These are phyloP conservation scores for Cladosporium oxysporum DNA, from an alignment of 2,329 filamentous ascomycete genomes.

Conservation along the genomic window DNA sequence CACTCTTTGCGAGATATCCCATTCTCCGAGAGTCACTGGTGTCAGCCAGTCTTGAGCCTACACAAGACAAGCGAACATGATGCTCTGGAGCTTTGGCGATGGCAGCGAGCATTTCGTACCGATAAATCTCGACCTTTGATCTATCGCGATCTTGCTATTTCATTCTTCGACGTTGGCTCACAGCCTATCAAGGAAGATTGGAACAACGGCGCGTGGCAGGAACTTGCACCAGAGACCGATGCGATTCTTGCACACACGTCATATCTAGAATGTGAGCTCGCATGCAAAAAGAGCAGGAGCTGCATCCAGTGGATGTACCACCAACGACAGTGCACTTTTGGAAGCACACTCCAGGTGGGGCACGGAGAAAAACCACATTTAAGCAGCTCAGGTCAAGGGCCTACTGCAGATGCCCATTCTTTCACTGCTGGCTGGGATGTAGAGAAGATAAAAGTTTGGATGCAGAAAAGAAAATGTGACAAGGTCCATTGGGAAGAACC, in stretches of 20 bases:
- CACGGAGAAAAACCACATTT: conserved; percentile 37
- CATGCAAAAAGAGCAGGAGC: conserved; percentile 44
- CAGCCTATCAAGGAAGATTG: conserved; percentile 31
- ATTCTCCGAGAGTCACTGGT: conserved; percentile 52
- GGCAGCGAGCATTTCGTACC: conserved; percentile 25
- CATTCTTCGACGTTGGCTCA: conserved; percentile 28
- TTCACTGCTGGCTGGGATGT: not conserved
- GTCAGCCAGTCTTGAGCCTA: conserved; percentile 53
- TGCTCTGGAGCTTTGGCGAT: conserved; percentile 42
- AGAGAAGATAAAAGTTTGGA: not conserved
- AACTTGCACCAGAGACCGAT: conserved; percentile 22
- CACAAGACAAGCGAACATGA: conserved; percentile 47
- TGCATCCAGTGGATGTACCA: conserved; percentile 43
- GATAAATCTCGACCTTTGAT: not conserved
- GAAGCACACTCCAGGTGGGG: conserved; percentile 42
- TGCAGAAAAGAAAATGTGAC: not conserved
- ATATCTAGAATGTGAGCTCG: conserved; percentile 37
- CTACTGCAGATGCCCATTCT: conserved; percentile 31
- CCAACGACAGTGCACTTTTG: conserved; percentile 24
- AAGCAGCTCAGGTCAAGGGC: conserved; percentile 27
- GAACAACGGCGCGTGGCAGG: conserved; percentile 38
- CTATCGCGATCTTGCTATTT: conserved; percentile 25
- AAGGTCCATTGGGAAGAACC: not conserved
- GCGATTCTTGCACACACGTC: not conserved
- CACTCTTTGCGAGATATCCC: conserved; percentile 55